Evolutionary conservation across 371 early-diverging fungal genomes (phyloP).

Genomic region (Smittium mucronatum): DNA sequence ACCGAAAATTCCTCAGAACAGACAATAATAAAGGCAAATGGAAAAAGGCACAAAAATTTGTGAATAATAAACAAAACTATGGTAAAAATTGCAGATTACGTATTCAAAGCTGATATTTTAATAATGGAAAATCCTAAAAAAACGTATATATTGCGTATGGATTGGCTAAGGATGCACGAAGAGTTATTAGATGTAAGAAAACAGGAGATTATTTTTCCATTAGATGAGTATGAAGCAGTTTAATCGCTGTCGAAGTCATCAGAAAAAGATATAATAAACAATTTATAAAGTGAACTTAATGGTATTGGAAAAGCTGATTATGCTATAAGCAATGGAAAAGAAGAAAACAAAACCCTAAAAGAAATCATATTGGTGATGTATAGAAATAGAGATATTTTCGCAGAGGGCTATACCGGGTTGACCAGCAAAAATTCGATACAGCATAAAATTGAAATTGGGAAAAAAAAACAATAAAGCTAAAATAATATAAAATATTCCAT

Average conservation of each 20-base stretch:
- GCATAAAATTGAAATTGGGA: conserved; percentile 3
- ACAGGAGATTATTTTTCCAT: background rate
- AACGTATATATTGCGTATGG: background rate
- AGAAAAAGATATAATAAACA: no score
- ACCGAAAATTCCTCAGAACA: background rate
- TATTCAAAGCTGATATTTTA: background rate
- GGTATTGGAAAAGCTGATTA: background rate
- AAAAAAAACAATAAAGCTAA: background rate
- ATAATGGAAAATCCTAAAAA: background rate
- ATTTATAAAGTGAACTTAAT: background rate
- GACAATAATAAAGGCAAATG: background rate
- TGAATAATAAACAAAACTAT: background rate
- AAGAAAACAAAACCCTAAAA: background rate
- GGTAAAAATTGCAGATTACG: background rate
- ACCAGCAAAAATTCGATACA: background rate
- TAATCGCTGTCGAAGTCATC: background rate
- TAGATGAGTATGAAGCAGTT: background rate
- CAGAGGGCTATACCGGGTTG: background rate
- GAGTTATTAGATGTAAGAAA: background rate
- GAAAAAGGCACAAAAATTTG: background rate
- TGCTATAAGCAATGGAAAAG: background rate
- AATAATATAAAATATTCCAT: background rate
- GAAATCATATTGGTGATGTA: background rate
- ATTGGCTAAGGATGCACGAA: conserved; percentile 1
- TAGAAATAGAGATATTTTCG: conserved; percentile 2